Evolutionary conservation across 805 yeast genomes (phyloP).

Genomic region (Isabelozyma pseudorhagii): DNA sequence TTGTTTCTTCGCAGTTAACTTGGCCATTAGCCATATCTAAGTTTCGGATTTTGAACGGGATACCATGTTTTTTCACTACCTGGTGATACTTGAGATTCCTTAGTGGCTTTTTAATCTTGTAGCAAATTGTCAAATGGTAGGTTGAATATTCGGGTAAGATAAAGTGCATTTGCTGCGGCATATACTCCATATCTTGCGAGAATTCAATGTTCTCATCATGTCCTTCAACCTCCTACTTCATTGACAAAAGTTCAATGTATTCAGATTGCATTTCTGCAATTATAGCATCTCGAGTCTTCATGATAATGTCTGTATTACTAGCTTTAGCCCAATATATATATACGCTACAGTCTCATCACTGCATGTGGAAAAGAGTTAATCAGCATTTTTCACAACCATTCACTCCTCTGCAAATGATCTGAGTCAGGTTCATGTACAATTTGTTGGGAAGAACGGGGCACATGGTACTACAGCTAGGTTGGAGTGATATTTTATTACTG

Average conservation of each 20-base stretch:
- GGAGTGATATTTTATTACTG: not conserved
- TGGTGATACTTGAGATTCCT: slow-evolving; percentile 21
- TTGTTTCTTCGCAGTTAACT: slow-evolving; percentile 11
- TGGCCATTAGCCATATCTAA: slow-evolving; percentile 15
- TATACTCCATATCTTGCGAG: slow-evolving; percentile 20
- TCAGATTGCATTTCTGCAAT: slow-evolving; percentile 18
- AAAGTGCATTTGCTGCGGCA: slow-evolving; percentile 21
- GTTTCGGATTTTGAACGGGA: slow-evolving; percentile 18
- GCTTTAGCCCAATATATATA: too few relatives aligned
- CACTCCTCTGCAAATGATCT: too few relatives aligned
- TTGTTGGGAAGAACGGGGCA: too few relatives aligned
- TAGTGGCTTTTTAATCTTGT: slow-evolving; percentile 18
- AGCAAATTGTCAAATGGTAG: slow-evolving; percentile 21
- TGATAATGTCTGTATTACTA: not conserved
- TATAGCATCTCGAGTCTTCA: slow-evolving; percentile 9
- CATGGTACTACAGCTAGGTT: not conserved
- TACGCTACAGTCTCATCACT: too few relatives aligned
- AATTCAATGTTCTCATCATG: slow-evolving; percentile 17
- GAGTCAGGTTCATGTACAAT: too few relatives aligned
- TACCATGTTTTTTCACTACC: slow-evolving; percentile 24
- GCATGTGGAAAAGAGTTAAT: too few relatives aligned
- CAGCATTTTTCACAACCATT: too few relatives aligned
- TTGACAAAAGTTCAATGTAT: slow-evolving; percentile 18
- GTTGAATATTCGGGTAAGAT: slow-evolving; percentile 22
- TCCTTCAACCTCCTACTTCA: slow-evolving; percentile 25